Base-by-base conservation (phyloP, 2,329 filamentous ascomycete genomes). In the Penicillium hordei region DNA sequence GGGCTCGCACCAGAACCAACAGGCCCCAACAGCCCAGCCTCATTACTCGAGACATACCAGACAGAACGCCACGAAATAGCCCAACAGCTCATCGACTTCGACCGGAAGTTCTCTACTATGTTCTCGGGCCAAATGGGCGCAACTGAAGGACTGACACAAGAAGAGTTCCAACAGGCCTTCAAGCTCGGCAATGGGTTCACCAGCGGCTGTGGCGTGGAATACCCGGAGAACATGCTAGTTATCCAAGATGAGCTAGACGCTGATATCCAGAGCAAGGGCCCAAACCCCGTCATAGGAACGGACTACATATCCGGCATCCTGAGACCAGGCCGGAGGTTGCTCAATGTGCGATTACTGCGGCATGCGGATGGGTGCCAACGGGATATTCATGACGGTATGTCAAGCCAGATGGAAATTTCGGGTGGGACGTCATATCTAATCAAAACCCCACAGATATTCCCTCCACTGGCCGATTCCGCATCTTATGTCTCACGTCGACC, bases 181-280 rank as follows among this genome's bases (percentile, higher is more conserved):
- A 70, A 64, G 34, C 68, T 67, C 2, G 72, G 70, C 25, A 72
- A 72, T 50, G 70, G 69, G 1, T 73, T 76, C 57, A 74, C 72
- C 10, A 75, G 69, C 27, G 75, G 75, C 7, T 75, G 73, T 57
- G 74, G 73, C 2, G 66, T 76, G 9, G 70, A 74, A 36, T 76
- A 76, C 52, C 64, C 65, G 0, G 64, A 68, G 8, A 73, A 66
- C 33, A 38, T 60, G 25, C 62, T 64, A 1, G 68, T 75, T 1
- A 52, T 70, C 17, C 71, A 67, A 25, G 57, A 48, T 7, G 39
- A 23, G 8, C 7, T n/a, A 15, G 58, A 48, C 5, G 55, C 29
- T 4, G 57, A 34, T 21, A 13, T 36, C 4, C 55, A 52, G 29
- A 65, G 64, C 23, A 49, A 39, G 3, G 5, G 10, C 2, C 4